Conservation (phyloP, 148 eudicot genomes). For the Silene latifolia region DNA sequence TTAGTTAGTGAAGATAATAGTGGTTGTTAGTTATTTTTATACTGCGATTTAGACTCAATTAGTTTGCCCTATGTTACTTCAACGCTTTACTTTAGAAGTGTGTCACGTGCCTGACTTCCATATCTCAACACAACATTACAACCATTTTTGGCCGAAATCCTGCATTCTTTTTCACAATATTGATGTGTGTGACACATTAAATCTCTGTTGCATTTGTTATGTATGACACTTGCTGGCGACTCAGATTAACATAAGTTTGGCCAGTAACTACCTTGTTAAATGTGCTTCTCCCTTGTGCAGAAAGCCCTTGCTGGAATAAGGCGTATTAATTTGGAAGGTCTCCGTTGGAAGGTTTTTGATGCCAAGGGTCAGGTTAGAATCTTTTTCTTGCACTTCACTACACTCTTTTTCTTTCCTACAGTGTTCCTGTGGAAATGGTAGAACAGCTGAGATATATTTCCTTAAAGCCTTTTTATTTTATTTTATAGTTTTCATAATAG, state of each 20-base stretch:
- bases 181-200: too few species aligned
- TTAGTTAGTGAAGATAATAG: neutral
- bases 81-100: too few species aligned
- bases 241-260: too few species aligned
- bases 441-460: neutral
- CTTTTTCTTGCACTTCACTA: neutral
- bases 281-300: constrained; percentile 37
- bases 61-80: neutral
- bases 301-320: constrained; percentile 88
- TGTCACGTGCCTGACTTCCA: too few species aligned
- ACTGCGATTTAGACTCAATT: neutral
- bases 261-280: constrained; percentile 7
- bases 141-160: too few species aligned
- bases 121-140: too few species aligned
- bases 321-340: constrained; percentile 87
- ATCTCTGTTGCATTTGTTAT: too few species aligned
- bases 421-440: too few species aligned
- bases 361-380: constrained; percentile 81
- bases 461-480: neutral
- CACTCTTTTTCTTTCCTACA: neutral
- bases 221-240: too few species aligned
- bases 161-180: too few species aligned
- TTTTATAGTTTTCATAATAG: neutral
- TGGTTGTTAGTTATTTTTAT: neutral
- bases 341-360: constrained; percentile 94